Percentiles rank a stretch among this genome's conserved stretches.
phyloP scores from a whole-genome alignment of 1,284 basidiomycete genomes.

The Bondarzewia mesenterica region DNA sequence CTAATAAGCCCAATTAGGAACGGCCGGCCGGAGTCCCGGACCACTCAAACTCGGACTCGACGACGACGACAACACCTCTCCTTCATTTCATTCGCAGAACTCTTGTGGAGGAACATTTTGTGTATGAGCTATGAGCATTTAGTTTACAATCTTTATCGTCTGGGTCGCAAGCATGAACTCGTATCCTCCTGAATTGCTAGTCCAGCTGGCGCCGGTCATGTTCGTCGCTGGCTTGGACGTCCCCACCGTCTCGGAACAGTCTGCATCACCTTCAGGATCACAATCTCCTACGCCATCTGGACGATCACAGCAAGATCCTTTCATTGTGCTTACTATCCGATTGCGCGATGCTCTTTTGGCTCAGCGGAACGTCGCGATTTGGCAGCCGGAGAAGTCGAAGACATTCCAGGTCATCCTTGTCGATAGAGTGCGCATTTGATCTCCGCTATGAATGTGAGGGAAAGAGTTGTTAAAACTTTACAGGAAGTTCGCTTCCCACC shows the following conservation, averaged over 20 bases:
- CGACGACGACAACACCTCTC: too few species aligned
- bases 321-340: constrained; percentile 41
- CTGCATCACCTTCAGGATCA: constrained; percentile 14
- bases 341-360: constrained; percentile 57
- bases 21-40: too few species aligned
- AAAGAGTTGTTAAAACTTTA: too few species aligned
- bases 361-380: constrained; percentile 53
- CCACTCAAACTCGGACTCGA: too few species aligned
- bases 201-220: constrained; percentile 85
- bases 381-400: constrained; percentile 59
- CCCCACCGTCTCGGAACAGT: constrained; percentile 13
- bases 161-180: constrained; percentile 61
- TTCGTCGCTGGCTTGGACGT: constrained; percentile 80
- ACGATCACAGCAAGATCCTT: constrained; percentile 42
- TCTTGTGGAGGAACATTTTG: background rate
- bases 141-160: background rate
- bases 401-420: constrained; percentile 78
- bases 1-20: too few species aligned
- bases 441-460: too few species aligned
- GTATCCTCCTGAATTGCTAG: constrained; percentile 77
- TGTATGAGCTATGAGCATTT: too few species aligned
- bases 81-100: background rate
- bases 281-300: constrained; percentile 20
- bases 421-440: constrained; percentile 68
- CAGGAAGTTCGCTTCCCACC: constrained; percentile 78